A percentile compares a stretch with the other conserved stretches of the same genome.
Conservation (phyloP, 2,329 filamentous ascomycete species). For the Alternaria incomplexa region DNA sequence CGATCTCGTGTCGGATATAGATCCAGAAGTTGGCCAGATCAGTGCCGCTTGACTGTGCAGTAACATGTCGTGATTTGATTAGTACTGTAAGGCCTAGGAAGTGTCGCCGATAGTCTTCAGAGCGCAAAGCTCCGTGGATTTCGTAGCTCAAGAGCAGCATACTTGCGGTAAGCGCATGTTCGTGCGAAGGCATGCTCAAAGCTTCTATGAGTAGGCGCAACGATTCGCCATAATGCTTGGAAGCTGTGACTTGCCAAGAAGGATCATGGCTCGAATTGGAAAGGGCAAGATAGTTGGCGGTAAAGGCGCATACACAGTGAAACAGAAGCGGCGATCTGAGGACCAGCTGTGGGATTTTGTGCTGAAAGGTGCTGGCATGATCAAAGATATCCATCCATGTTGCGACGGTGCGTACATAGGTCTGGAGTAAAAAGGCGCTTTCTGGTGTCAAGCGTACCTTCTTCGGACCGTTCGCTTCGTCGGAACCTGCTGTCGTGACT, state of each 20-base stretch:
- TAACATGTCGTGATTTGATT: slow-evolving; percentile 37
- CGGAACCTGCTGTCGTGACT: slow-evolving; percentile 15
- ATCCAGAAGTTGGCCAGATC: slow-evolving; percentile 47
- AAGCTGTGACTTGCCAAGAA: slow-evolving; percentile 39
- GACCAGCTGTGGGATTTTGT: slow-evolving; percentile 33
- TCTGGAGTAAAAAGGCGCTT: slow-evolving; percentile 40
- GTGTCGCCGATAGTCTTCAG: slow-evolving; percentile 39
- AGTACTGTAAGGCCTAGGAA: slow-evolving; percentile 40
- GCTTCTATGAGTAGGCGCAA: slow-evolving; percentile 38
- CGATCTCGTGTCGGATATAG: slow-evolving; percentile 42
- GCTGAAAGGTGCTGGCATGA: slow-evolving; percentile 37
- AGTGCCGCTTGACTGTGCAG: slow-evolving; percentile 34
- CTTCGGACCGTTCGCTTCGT: background rate
- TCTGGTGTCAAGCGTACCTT: slow-evolving; percentile 32
- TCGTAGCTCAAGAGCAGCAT: slow-evolving; percentile 46
- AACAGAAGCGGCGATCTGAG: slow-evolving; percentile 41
- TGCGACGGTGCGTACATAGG: slow-evolving; percentile 41
- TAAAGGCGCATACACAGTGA: slow-evolving; percentile 43
- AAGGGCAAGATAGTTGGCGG: slow-evolving; percentile 43
- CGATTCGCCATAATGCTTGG: slow-evolving; percentile 39
- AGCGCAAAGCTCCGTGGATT: slow-evolving; percentile 32
- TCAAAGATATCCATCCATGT: slow-evolving; percentile 47
- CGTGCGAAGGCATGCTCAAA: slow-evolving; percentile 31
- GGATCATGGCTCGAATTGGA: slow-evolving; percentile 28
- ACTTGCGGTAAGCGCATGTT: slow-evolving; percentile 41